Base-by-base conservation (phyloP, 164 flowering plant genomes). In the Umbellularia californica region DNA sequence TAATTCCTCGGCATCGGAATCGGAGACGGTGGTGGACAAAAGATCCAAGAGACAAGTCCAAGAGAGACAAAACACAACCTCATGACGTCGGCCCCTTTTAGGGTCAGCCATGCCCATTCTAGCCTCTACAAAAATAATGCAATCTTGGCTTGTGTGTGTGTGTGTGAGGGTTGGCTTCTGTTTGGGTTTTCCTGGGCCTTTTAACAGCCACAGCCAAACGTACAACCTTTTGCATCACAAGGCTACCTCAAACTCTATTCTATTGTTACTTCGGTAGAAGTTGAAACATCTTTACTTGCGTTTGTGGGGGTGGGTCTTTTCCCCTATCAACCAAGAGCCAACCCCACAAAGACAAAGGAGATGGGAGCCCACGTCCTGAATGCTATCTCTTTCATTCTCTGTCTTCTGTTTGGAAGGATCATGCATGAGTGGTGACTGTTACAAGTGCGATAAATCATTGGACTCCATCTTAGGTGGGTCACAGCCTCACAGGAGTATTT, bases 301-400 rank as follows among this genome's bases (percentile, higher is more conserved):
- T 64, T 9, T 28, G 62, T 20, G 63, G 58, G 79, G 50, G 62
- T 72, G 78, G 75, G 75, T 76, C 60, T 78, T 76, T 73, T 3
- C 80, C 80, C 73, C 81, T 78, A 72, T 70, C 73, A 13, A 84
- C 82, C 82, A 82, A 79, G 80, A 62, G 73, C 80, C 79, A 77
- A 79, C 75, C 30, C 82, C 80, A 72, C 47, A 41, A 52, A 64
- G 81, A 84, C 84, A 79, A 79, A 55, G 47, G 35, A 47, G 52
- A 69, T 71, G n/a, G 20, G 52, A 72, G 23, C 58, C 66, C 72
- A 72, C 41, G 65, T 50, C 72, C 78, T 71, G 69, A 51, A 27
- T 47, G 74, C 50, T 15, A 50, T 30, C 22, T 11, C 20, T 20
- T 72, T 71, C 60, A 4, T 20, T 20, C n/a, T 55, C 7, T 15